phyloP scores from a whole-genome alignment of 257 asterid species.

The Prunella vulgaris region DNA sequence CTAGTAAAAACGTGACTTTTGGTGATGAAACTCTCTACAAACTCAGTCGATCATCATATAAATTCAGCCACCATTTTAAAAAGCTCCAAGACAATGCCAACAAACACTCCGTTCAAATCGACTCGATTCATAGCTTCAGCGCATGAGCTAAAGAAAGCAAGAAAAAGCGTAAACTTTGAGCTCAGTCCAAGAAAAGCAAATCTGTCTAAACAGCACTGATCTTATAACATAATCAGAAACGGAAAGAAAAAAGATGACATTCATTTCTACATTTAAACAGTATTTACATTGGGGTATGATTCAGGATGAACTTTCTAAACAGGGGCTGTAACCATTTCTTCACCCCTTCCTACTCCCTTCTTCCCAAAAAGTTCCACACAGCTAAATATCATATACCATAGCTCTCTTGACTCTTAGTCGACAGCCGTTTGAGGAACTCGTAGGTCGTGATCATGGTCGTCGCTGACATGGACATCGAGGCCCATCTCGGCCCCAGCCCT shows the following conservation, averaged over 20 bases:
- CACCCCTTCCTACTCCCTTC: constrained; percentile 26
- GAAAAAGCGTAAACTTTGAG: neutral
- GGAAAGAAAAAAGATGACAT: constrained; percentile 1
- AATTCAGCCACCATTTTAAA: too few relatives aligned
- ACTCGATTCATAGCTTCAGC: neutral
- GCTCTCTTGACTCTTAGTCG: constrained; percentile 67
- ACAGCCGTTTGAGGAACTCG: constrained; percentile 86
- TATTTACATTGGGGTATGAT: constrained; percentile 31
- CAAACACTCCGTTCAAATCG: neutral
- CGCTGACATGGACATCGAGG: constrained; percentile 95
- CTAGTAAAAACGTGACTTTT: too few relatives aligned
- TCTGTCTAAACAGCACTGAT: constrained; percentile 5
- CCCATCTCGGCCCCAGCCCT: constrained; percentile 98
- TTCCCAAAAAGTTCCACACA: neutral
- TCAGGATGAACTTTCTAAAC: constrained; percentile 14
- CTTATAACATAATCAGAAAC: neutral
- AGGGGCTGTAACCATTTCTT: constrained; percentile 25
- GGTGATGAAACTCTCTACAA: neutral
- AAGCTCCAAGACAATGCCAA: neutral
- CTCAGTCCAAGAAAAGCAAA: neutral
- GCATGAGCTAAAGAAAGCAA: constrained; percentile 1
- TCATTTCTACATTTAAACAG: constrained; percentile 34
- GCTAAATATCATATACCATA: constrained; percentile 30
- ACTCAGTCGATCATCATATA: too few relatives aligned
- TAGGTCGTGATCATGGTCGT: constrained; percentile 95